Conservation (phyloP, 2,329 filamentous ascomycete species). For the Microcyclosporella mali region DNA sequence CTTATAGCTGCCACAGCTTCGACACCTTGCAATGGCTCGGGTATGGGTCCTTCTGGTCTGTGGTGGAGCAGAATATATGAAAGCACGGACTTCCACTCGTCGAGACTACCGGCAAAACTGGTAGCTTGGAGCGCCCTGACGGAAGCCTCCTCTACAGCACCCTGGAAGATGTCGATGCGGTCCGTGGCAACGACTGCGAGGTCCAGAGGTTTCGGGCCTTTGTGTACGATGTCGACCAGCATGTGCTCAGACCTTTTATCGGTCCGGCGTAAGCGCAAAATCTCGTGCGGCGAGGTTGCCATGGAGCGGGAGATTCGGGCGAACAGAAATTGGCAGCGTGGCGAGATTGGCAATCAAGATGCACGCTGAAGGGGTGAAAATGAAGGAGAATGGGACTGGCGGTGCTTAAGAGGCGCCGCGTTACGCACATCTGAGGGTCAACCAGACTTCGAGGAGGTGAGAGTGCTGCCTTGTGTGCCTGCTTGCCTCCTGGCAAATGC, state of each 20-base stretch:
- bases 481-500: too few relatives aligned
- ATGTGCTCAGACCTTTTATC: slow-evolving; percentile 38
- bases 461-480: too few relatives aligned
- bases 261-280: slow-evolving; percentile 56
- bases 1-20: slow-evolving; percentile 54
- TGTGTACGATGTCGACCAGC: slow-evolving; percentile 53
- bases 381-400: too few relatives aligned
- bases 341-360: too few relatives aligned
- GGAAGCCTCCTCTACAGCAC: slow-evolving; percentile 55
- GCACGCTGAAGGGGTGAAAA: too few relatives aligned
- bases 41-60: slow-evolving; percentile 35
- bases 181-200: slow-evolving; percentile 64
- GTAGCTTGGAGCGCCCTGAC: slow-evolving; percentile 49
- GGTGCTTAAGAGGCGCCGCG: too few relatives aligned
- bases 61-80: slow-evolving; percentile 49
- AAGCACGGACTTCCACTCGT: slow-evolving; percentile 64
- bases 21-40: slow-evolving; percentile 47
- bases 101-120: slow-evolving; percentile 50
- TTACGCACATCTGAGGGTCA: too few relatives aligned
- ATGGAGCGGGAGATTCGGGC: slow-evolving; percentile 2
- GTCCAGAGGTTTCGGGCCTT: slow-evolving; percentile 52
- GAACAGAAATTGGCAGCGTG: neutral
- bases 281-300: slow-evolving; percentile 21
- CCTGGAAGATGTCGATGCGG: slow-evolving; percentile 54
- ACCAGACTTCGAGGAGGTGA: too few relatives aligned